Evolutionary conservation across 176 grass and related monocot species (phyloP).

Genomic region (Aegilops umbellulata): DNA sequence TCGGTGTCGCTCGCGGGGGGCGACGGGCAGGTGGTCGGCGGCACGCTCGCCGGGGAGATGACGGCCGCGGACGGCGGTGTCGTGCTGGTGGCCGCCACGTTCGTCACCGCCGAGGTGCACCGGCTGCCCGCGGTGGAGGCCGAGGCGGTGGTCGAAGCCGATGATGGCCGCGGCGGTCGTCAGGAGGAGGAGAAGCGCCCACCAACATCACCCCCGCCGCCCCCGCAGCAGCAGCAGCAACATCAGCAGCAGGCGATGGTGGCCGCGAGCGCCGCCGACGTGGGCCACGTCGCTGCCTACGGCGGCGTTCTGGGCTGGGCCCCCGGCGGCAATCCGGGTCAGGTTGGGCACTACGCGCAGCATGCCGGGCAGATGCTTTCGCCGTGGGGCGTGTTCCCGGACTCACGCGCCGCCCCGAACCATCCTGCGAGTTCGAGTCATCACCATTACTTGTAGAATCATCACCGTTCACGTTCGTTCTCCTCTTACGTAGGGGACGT

Average conservation of each 20-base stretch:
- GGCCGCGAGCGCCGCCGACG: not conserved
- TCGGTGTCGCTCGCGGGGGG: slow-evolving; percentile 51
- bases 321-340: not conserved
- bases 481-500: not conserved
- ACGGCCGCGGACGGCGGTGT: slow-evolving; percentile 45
- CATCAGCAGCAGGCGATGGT: not conserved
- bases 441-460: not conserved
- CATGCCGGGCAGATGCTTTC: not conserved
- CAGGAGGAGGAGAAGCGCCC: not conserved
- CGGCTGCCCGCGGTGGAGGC: slow-evolving; percentile 31
- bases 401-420: not conserved
- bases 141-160: not conserved
- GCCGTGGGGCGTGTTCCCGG: not conserved
- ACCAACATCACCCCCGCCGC: not conserved
- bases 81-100: slow-evolving; percentile 70
- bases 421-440: not conserved
- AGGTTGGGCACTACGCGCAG: not conserved
- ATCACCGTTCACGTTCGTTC: not conserved
- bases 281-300: not conserved
- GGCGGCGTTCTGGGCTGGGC: not conserved
- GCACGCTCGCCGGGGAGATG: slow-evolving; percentile 63
- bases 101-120: slow-evolving; percentile 58
- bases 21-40: slow-evolving; percentile 83
- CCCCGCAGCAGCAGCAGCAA: not conserved
- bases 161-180: not conserved